Evolutionary conservation across 768 basidiomycete species (phyloP).

Genomic region (Pisolithus marmoratus): DNA sequence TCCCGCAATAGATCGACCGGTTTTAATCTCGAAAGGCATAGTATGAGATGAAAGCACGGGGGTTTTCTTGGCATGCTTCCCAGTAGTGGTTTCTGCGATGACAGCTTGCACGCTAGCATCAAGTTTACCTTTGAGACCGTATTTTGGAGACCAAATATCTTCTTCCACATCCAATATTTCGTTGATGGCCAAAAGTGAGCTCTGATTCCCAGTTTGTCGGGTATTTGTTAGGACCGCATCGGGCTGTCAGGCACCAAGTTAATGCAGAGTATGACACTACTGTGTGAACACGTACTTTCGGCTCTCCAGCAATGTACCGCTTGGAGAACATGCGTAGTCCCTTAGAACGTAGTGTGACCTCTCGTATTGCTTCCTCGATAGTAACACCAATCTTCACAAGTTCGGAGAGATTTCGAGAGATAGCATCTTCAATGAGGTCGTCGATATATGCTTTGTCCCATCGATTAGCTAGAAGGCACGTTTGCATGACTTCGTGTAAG

Average conservation of each 20-base stretch:
- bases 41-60: constrained; percentile 20
- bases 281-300: constrained; percentile 45
- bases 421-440: constrained; percentile 48
- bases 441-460: constrained; percentile 68
- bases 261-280: not conserved
- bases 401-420: constrained; percentile 50
- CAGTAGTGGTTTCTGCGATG: constrained; percentile 42
- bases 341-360: constrained; percentile 54
- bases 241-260: constrained; percentile 33
- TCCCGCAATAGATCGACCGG: constrained; percentile 67
- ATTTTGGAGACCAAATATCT: constrained; percentile 94
- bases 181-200: constrained; percentile 63
- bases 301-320: constrained; percentile 56
- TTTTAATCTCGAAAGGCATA: constrained; percentile 94
- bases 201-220: constrained; percentile 42
- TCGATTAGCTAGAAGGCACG: constrained; percentile 52
- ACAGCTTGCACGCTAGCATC: constrained; percentile 81
- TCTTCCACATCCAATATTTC: constrained; percentile 87
- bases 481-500: constrained; percentile 87
- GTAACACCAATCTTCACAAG: constrained; percentile 54
- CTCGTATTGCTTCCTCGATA: constrained; percentile 60
- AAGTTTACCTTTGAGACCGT: constrained; percentile 92
- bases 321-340: constrained; percentile 62
- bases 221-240: constrained; percentile 65
- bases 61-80: constrained; percentile 12